Evolutionary conservation across 208 protist genomes (phyloP).

Genomic region (Leishmania arabica): DNA sequence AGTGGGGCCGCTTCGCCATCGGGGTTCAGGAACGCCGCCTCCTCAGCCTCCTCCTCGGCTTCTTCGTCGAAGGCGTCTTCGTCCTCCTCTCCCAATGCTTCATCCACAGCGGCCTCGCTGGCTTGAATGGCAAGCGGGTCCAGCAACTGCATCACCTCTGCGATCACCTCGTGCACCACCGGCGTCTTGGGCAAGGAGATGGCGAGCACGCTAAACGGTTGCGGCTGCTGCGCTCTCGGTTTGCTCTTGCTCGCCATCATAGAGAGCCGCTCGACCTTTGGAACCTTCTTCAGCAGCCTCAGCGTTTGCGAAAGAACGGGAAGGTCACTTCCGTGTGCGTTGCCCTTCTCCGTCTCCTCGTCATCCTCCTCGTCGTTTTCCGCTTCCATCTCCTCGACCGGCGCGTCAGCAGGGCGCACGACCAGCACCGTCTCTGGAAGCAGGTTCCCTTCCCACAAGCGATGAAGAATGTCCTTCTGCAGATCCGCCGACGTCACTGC

Average conservation of each 20-base stretch:
- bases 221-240: neutral
- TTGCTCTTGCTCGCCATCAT: neutral
- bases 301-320: constrained; percentile 21
- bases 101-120: constrained; percentile 47
- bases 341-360: constrained; percentile 7
- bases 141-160: constrained; percentile 51
- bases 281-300: constrained; percentile 8
- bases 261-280: constrained; percentile 1
- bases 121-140: constrained; percentile 50
- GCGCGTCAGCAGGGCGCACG: neutral
- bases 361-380: constrained; percentile 39
- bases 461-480: constrained; percentile 7
- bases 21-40: constrained; percentile 64
- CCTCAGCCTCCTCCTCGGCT: constrained; percentile 60
- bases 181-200: constrained; percentile 30
- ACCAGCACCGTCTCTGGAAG: constrained; percentile 33
- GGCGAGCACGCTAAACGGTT: constrained; percentile 31
- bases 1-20: constrained; percentile 22
- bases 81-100: constrained; percentile 44
- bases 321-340: constrained; percentile 2
- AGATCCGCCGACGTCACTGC: constrained; percentile 20
- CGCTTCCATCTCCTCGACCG: neutral
- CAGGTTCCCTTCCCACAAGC: constrained; percentile 18
- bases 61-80: constrained; percentile 51
- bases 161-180: constrained; percentile 36